These are phyloP conservation scores for Pseudotsuga menziesii DNA, from an alignment of 75 land plant genomes.

Conservation along the genomic window DNA sequence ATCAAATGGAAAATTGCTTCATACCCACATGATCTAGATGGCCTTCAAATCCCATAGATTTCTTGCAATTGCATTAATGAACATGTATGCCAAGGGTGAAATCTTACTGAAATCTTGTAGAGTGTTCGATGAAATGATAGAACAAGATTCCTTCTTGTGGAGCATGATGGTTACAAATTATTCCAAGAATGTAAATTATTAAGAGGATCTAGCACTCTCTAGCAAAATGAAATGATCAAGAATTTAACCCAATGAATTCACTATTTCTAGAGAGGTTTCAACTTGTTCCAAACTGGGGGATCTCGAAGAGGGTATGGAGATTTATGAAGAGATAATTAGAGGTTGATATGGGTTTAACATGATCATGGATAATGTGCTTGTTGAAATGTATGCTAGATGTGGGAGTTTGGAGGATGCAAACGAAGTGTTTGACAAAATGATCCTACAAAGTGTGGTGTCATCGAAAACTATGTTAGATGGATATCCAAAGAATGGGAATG, in stretches of 20 bases:
- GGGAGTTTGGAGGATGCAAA: too few relatives aligned
- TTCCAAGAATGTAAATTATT: slow-evolving; percentile 17
- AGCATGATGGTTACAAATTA: slow-evolving; percentile 26
- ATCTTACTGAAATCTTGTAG: not conserved
- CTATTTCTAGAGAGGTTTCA: slow-evolving; percentile 27
- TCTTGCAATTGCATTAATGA: slow-evolving; percentile 5
- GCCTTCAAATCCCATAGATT: slow-evolving; percentile 52
- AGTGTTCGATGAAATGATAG: not conserved
- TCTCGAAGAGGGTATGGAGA: slow-evolving; percentile 23
- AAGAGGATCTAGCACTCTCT: slow-evolving; percentile 22
- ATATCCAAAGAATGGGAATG: too few relatives aligned
- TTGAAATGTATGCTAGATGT: too few relatives aligned
- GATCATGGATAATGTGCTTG: not conserved
- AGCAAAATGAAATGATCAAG: slow-evolving; percentile 27
- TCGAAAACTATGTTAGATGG: slow-evolving; percentile 14
- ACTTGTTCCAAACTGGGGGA: slow-evolving; percentile 29
- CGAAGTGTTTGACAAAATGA: slow-evolving; percentile 18
- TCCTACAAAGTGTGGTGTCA: slow-evolving; percentile 4
- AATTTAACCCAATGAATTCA: slow-evolving; percentile 26
- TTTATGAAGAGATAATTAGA: too few relatives aligned
- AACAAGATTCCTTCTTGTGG: slow-evolving; percentile 32
- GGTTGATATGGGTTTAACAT: not conserved
- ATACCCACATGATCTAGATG: slow-evolving; percentile 24
- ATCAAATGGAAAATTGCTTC: slow-evolving; percentile 26
- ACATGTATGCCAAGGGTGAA: not conserved